Percentiles rank a stretch among this genome's conserved stretches.
phyloP scores from a whole-genome alignment of 306 rosid species.

The Vicia villosa region DNA sequence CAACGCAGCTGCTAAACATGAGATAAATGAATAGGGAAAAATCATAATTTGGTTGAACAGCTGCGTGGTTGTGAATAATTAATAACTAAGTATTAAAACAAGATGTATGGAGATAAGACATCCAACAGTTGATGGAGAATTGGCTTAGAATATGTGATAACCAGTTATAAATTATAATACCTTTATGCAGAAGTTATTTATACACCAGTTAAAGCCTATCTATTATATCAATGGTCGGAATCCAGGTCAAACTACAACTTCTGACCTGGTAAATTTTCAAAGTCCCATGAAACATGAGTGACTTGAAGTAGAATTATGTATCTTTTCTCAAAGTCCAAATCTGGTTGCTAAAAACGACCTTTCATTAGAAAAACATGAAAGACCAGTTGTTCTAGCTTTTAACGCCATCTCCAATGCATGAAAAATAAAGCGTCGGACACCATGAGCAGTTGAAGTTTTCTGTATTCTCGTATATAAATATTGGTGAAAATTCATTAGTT shows the following conservation, averaged over 20 bases:
- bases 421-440: constrained; percentile 1
- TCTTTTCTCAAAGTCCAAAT: background rate
- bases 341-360: background rate
- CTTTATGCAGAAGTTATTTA: background rate
- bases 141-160: constrained; percentile 5
- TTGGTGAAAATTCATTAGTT: background rate
- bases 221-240: background rate
- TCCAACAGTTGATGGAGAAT: background rate
- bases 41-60: constrained; percentile 14
- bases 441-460: no score
- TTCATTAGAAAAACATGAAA: background rate
- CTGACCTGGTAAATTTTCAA: background rate
- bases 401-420: background rate
- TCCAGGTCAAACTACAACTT: background rate
- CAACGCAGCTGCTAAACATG: constrained; percentile 50
- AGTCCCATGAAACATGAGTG: background rate
- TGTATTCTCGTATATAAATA: background rate
- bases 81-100: background rate
- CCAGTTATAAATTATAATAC: constrained; percentile 11
- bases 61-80: background rate
- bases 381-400: background rate
- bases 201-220: background rate
- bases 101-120: background rate
- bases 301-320: background rate
- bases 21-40: constrained; percentile 12